These are phyloP conservation scores for Endoconidiophora laricicola DNA, from an alignment of 2,329 filamentous ascomycete species.

Conservation along the genomic window DNA sequence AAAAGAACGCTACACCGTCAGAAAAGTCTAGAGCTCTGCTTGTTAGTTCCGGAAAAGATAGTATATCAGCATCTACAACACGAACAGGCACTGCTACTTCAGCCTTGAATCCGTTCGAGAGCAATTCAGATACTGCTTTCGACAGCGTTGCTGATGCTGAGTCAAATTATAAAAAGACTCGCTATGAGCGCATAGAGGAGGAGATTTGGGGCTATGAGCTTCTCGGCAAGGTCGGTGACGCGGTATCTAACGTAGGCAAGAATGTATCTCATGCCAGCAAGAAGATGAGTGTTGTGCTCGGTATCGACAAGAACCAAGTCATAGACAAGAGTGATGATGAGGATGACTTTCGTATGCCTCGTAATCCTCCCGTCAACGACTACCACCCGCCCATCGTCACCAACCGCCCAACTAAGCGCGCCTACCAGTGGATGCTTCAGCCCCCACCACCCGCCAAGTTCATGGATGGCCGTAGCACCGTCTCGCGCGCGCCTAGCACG, in stretches of 20 bases:
- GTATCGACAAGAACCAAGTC: conserved; percentile 34
- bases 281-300: conserved; percentile 34
- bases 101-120: conserved; percentile 10
- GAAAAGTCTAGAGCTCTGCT: conserved; percentile 14
- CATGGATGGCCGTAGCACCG: conserved; percentile 73
- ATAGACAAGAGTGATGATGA: conserved; percentile 33
- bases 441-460: conserved; percentile 77
- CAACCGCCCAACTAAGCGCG: conserved; percentile 52
- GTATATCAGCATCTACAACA: conserved; percentile 7
- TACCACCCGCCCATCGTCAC: conserved; percentile 72
- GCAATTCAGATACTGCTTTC: conserved; percentile 10
- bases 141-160: conserved; percentile 10
- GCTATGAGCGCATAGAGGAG: conserved; percentile 79
- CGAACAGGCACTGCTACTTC: conserved; percentile 50
- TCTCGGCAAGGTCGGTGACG: conserved; percentile 16
- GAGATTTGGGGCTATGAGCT: conserved; percentile 58
- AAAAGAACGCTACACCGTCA: conserved; percentile 33
- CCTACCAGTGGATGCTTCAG: conserved; percentile 81
- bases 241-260: conserved; percentile 16
- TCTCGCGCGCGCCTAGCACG: conserved; percentile 44
- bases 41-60: conserved; percentile 11
- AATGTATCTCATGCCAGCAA: conserved; percentile 33
- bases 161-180: conserved; percentile 24
- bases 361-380: conserved; percentile 65
- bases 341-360: conserved; percentile 45